Base-by-base conservation (phyloP, 441 rosid genomes). In the Gossypium laxum region DNA sequence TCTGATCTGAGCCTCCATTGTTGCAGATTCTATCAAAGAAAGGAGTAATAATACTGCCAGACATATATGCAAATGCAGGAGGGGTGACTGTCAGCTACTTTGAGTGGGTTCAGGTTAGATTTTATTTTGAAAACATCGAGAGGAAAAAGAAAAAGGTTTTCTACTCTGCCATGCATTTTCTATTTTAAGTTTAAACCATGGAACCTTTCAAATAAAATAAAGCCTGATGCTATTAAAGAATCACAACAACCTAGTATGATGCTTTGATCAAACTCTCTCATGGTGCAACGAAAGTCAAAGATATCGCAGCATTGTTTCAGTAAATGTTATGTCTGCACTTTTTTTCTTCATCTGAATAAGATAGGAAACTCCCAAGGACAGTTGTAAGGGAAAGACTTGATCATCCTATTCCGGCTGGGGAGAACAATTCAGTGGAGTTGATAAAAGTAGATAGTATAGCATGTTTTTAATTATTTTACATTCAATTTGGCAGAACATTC, bases 11-110 rank as follows among this genome's bases (percentile, higher is more conserved):
- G 55, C 10, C 41, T 72, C 68, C 30, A 5, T 38, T 75, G 7
- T 32, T 78, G 77, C 92, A 92, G 99, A 90, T 94, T 75, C 75
- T 94, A 43, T 86, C 92, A 0, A 90, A 89, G 89, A 91, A 89
- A 82, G 97, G 97, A 76, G 92, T 93, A 10, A 15, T 83, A 15
- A 85, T 93, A 74, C 94, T 93, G 22, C 98, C 98, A 14, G 97
- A 93, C 67, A 91, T 91, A 52, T 93, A 93, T 78, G 97, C 98
- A 67, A 93, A 89, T 80, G 82, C 97, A 21, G 98, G 97, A 75
- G 96, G 97, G 10, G 98, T 91, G 70, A 93, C 96, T 0, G 98
- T 93, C 63, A 93, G 97, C 84, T 93, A 93, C 70, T 93, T 89
- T 22, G 97, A 93, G 82, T 91, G 96, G 98, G 98, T 93, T 66